Conservation (phyloP, 2,329 filamentous ascomycete genomes). For the Beauveria bassiana region DNA sequence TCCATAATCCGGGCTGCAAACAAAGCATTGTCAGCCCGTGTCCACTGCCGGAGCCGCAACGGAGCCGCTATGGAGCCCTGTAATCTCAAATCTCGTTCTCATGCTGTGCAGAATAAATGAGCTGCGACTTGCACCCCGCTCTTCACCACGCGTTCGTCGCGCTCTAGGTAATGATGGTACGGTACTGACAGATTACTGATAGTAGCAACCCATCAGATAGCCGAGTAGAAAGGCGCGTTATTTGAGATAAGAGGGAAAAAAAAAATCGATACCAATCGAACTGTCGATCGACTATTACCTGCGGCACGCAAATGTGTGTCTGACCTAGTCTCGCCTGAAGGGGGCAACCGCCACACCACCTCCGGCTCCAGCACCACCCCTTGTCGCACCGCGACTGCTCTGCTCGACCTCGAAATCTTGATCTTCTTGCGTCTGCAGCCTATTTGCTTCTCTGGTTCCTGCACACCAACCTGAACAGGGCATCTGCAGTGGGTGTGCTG, state of each 20-base stretch:
- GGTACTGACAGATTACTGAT: background rate
- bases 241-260: too few relatives aligned
- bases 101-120: constrained; percentile 4
- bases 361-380: background rate
- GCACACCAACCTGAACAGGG: background rate
- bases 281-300: too few relatives aligned
- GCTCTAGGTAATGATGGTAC: too few relatives aligned
- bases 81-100: constrained; percentile 6
- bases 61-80: constrained; percentile 6
- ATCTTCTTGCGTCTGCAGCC: background rate
- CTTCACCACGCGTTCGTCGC: background rate
- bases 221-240: background rate
- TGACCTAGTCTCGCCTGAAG: constrained; percentile 1
- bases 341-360: constrained; percentile 3
- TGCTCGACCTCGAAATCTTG: constrained; percentile 7
- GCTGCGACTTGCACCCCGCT: constrained; percentile 4
- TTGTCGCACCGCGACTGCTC: constrained; percentile 5
- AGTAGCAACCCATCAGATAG: background rate
- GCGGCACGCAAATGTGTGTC: background rate
- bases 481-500: background rate
- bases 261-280: too few relatives aligned
- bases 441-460: background rate
- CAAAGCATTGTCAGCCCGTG: background rate
- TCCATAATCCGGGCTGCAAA: background rate
- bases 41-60: background rate